Evolutionary conservation across 2,329 filamentous ascomycete species (phyloP).

Genomic region (Mariannaea sp.): DNA sequence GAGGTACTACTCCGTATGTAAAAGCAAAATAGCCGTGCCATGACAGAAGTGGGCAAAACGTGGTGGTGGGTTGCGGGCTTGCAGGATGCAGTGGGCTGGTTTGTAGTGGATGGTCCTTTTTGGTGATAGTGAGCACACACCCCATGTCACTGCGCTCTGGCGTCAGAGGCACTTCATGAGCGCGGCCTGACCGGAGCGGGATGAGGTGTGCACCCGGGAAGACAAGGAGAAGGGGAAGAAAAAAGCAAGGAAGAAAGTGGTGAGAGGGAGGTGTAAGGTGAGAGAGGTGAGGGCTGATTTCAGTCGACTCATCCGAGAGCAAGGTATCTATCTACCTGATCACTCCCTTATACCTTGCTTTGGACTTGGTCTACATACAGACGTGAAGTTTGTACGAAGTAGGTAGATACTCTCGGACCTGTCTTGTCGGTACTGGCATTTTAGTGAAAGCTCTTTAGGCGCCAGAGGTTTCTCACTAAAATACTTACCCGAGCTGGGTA

Average conservation of each 20-base stretch:
- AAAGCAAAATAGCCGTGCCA: neutral
- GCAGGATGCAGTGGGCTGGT: conserved; percentile 17
- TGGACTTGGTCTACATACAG: too few relatives aligned
- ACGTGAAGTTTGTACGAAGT: too few relatives aligned
- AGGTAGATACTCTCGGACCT: too few relatives aligned
- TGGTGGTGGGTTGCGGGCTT: conserved; percentile 8
- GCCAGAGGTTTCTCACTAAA: too few relatives aligned
- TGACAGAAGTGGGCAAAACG: conserved; percentile 9
- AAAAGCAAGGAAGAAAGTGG: conserved; percentile 3
- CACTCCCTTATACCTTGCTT: too few relatives aligned
- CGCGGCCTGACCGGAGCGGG: neutral
- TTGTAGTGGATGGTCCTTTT: conserved; percentile 1
- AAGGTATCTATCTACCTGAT: too few relatives aligned
- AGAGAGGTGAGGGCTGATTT: conserved; percentile 7
- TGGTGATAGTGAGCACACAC: neutral
- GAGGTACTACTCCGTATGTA: too few relatives aligned
- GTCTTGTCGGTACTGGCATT: too few relatives aligned
- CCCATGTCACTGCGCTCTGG: neutral
- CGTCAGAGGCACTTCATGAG: conserved; percentile 2
- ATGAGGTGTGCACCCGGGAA: conserved; percentile 7
- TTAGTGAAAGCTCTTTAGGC: too few relatives aligned
- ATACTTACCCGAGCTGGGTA: too few relatives aligned
- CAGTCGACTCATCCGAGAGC: too few relatives aligned
- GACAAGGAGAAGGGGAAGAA: conserved; percentile 1
- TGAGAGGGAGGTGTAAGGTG: conserved; percentile 7